Conservation (phyloP, 306 rosid genomes). For the Ochetophila trinervis region DNA sequence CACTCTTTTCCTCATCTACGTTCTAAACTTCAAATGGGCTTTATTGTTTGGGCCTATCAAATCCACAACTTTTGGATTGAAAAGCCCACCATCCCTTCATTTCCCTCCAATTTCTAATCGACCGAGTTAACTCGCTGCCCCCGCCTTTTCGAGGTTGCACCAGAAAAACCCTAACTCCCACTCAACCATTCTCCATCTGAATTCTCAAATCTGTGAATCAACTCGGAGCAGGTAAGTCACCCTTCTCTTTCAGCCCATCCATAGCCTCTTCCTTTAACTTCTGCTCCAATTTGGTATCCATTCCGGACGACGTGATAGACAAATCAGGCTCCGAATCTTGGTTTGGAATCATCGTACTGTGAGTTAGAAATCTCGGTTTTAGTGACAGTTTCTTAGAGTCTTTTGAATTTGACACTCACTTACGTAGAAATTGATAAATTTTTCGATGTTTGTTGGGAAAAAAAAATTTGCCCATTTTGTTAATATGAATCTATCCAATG, state of each 20-base stretch:
- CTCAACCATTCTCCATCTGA: not conserved
- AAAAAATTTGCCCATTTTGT: slow-evolving; percentile 1
- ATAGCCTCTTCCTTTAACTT: not conserved
- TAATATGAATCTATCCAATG: not conserved
- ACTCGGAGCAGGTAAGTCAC: slow-evolving; percentile 26
- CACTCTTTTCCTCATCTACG: too few relatives aligned
- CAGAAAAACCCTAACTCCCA: slow-evolving; percentile 29
- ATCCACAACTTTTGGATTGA: too few relatives aligned
- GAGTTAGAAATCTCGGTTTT: too few relatives aligned
- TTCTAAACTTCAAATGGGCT: too few relatives aligned
- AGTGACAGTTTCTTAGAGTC: not conserved
- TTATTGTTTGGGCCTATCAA: too few relatives aligned
- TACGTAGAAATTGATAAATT: too few relatives aligned
- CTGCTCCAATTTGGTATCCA: not conserved
- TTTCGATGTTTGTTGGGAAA: too few relatives aligned
- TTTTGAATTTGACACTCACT: not conserved
- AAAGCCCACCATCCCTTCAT: not conserved
- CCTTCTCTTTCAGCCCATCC: not conserved
- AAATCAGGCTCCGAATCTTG: not conserved
- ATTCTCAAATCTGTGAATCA: slow-evolving; percentile 1
- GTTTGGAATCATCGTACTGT: too few relatives aligned
- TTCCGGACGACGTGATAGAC: not conserved
- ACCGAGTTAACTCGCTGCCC: slow-evolving; percentile 7
- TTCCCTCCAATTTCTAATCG: slow-evolving; percentile 32
- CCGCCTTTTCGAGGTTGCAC: slow-evolving; percentile 4